Evolutionary conservation across 495 filamentous ascomycete genomes (phyloP).

Genomic region (Beverwykella pulmonaria): DNA sequence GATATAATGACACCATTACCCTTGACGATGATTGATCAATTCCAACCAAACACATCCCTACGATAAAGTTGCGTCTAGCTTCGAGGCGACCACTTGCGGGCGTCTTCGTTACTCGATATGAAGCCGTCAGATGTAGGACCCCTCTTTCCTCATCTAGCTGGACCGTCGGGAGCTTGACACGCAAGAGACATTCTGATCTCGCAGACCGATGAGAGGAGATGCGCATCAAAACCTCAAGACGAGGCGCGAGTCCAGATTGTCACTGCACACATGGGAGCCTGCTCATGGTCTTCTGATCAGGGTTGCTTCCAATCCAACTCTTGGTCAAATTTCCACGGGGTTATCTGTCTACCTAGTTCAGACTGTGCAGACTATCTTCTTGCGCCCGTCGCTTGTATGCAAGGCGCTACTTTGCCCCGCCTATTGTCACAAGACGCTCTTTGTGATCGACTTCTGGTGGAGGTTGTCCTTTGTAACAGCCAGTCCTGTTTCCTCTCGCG

Average conservation of each 20-base stretch:
- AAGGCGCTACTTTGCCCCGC: not conserved
- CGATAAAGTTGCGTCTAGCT: constrained; percentile 28
- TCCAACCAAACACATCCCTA: constrained; percentile 19
- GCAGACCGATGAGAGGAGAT: not conserved
- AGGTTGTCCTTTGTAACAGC: not conserved
- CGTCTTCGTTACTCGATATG: constrained; percentile 33
- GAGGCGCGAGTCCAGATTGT: not conserved
- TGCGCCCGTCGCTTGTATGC: not conserved
- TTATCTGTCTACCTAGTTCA: not conserved
- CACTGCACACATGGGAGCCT: not conserved
- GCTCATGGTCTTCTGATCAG: not conserved
- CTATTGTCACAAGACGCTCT: not conserved
- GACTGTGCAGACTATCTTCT: not conserved
- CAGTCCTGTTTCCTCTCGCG: too few relatives aligned
- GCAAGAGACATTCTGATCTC: not conserved
- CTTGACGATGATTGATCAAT: constrained; percentile 24
- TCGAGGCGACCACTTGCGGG: not conserved
- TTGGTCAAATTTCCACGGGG: not conserved
- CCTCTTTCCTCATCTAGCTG: not conserved
- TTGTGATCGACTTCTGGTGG: not conserved
- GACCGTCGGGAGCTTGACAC: not conserved
- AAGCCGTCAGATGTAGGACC: constrained; percentile 17
- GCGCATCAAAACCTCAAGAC: not conserved
- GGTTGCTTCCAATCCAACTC: not conserved
- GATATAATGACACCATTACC: constrained; percentile 26